Base-by-base conservation (phyloP, 2,329 filamentous ascomycete species). In the Claviceps citrina region DNA sequence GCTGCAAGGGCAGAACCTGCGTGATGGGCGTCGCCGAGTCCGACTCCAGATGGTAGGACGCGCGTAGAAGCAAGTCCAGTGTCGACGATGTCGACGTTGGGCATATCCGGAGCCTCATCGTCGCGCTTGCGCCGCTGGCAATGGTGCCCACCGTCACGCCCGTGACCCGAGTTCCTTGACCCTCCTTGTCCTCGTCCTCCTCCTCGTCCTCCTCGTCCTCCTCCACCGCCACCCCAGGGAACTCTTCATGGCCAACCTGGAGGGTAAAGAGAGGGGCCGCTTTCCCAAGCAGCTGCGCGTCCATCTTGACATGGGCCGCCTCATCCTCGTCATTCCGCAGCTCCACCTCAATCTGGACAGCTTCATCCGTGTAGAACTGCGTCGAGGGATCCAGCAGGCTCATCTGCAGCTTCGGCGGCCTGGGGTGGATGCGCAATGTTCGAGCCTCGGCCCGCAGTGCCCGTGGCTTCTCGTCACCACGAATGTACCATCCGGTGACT, bases 371-470 rank as follows among this genome's bases (percentile, higher is more conserved):
- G 54, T 94, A 96, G 57, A 89, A 93, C 40, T 86, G 78, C 10
- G 75, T 69, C 42, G 70, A 65, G 7, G 79, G 59, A 31, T 75
- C 70, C 2, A 73, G 65, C 8, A 84, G 62, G 20, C 65, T 70
- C 34, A 98, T 74, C 49, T 84, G 78, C 64, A 98, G 76, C 59
- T 95, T 96, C 0, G 91, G 91, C 22, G 89, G 91, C 47, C 93
- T 83, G 1, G 91, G 89, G 40, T 86, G 68, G 19, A 98, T 77
- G 41, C 75, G 78, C 41, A 93, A 72, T 2, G 64, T 63, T 26
- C 72, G 65, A 7, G 71, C 61, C 35, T 70, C 64, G 9, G 59
- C 48, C 7, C 74, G 66, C 22, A 67, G 59, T 16, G 73, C 56
- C 22, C 61, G 64, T 43, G 67, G 67, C 39, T 59, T 66, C 0